Evolutionary conservation across 176 grass and related monocot genomes (phyloP).

Genomic region (Thinopyrum elongatum): DNA sequence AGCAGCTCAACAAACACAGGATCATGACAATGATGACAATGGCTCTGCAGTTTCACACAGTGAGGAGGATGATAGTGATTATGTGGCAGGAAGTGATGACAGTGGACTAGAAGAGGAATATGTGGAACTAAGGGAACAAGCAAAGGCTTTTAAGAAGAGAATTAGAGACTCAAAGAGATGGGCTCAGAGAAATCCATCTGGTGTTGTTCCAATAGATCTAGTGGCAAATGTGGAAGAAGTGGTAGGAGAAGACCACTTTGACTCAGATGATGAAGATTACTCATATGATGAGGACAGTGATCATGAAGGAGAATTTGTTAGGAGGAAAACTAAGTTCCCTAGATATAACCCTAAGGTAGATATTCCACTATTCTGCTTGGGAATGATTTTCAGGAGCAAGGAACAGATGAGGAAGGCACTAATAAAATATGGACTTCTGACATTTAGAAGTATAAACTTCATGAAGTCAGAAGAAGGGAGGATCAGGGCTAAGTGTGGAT

Average conservation of each 20-base stretch:
- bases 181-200: background rate
- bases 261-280: background rate
- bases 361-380: background rate
- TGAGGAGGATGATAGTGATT: background rate
- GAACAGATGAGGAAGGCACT: background rate
- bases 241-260: too few species aligned
- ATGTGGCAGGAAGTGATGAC: background rate
- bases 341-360: background rate
- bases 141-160: background rate
- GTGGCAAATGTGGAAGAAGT: background rate
- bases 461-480: background rate
- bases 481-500: background rate
- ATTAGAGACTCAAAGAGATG: background rate
- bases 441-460: background rate
- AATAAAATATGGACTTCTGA: background rate
- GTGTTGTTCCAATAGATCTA: background rate
- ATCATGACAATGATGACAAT: too few species aligned
- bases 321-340: background rate
- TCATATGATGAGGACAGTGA: background rate
- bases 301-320: background rate
- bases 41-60: background rate
- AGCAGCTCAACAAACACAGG: too few species aligned
- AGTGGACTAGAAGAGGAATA: background rate
- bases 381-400: background rate
- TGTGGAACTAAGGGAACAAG: background rate